These are phyloP conservation scores for Phlebiopsis flavidoalba DNA, from an alignment of 768 basidiomycete species.

Conservation along the genomic window DNA sequence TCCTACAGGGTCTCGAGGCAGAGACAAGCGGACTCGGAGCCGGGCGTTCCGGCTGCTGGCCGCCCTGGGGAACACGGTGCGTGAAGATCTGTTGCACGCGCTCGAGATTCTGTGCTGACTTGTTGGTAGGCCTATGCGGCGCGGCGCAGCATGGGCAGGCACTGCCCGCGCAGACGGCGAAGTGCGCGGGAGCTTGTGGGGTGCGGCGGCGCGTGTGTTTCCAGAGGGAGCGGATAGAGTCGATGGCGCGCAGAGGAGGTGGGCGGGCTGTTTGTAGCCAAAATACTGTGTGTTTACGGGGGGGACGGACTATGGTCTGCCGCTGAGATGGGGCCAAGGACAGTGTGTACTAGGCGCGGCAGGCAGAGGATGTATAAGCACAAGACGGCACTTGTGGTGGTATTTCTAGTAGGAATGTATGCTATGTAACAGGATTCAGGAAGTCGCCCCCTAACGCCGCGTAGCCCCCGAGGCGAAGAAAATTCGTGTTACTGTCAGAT, in stretches of 20 bases:
- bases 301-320: background rate
- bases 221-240: slow-evolving; percentile 55
- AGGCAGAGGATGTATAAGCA: too few relatives aligned
- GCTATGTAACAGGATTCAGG: too few relatives aligned
- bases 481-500: too few relatives aligned
- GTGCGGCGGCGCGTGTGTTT: slow-evolving; percentile 41
- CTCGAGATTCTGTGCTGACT: background rate
- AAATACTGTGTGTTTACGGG: background rate
- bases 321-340: background rate
- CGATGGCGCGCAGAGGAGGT: slow-evolving; percentile 49
- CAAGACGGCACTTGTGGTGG: too few relatives aligned
- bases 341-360: background rate
- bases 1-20: slow-evolving; percentile 40
- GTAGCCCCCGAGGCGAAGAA: too few relatives aligned
- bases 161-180: slow-evolving; percentile 33
- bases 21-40: slow-evolving; percentile 60
- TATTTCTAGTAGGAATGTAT: too few relatives aligned
- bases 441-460: too few relatives aligned
- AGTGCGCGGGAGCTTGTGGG: slow-evolving; percentile 37
- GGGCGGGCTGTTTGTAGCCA: slow-evolving; percentile 26
- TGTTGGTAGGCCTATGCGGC: slow-evolving; percentile 42
- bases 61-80: slow-evolving; percentile 70
- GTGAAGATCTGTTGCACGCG: background rate
- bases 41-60: slow-evolving; percentile 67
- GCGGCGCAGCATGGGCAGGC: slow-evolving; percentile 29